Conservation (phyloP, 176 grass and related monocot genomes). For the Rhynchospora tenuis region DNA sequence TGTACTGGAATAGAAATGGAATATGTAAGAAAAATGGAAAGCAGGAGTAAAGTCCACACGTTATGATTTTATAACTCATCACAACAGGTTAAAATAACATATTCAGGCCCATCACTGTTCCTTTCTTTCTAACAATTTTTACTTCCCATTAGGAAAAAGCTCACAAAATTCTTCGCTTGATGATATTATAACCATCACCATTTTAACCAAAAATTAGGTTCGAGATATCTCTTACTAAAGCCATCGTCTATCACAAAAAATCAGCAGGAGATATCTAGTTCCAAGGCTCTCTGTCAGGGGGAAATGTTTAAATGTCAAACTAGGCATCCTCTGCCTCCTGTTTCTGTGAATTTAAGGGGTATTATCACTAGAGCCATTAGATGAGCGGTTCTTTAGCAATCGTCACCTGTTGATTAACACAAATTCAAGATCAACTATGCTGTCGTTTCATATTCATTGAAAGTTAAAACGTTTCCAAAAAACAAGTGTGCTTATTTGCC, state of each 20-base stretch:
- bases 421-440: background rate
- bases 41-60: background rate
- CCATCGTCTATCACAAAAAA: background rate
- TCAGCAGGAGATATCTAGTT: background rate
- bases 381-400: constrained; percentile 32
- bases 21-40: background rate
- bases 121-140: background rate
- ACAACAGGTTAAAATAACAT: background rate
- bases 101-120: background rate
- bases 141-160: background rate
- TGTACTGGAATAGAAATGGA: background rate
- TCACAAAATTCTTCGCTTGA: background rate
- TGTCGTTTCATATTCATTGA: background rate
- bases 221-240: background rate
- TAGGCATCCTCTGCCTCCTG: background rate
- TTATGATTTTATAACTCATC: background rate
- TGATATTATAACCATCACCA: background rate
- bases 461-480: background rate
- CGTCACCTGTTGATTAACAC: constrained; percentile 34
- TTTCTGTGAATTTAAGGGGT: constrained; percentile 9
- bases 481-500: background rate
- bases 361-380: background rate
- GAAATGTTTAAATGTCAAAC: background rate
- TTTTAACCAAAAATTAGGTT: background rate
- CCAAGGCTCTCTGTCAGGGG: background rate